These are phyloP conservation scores for Plantago coronopus DNA, from an alignment of 305 asterid genomes.

Conservation along the genomic window DNA sequence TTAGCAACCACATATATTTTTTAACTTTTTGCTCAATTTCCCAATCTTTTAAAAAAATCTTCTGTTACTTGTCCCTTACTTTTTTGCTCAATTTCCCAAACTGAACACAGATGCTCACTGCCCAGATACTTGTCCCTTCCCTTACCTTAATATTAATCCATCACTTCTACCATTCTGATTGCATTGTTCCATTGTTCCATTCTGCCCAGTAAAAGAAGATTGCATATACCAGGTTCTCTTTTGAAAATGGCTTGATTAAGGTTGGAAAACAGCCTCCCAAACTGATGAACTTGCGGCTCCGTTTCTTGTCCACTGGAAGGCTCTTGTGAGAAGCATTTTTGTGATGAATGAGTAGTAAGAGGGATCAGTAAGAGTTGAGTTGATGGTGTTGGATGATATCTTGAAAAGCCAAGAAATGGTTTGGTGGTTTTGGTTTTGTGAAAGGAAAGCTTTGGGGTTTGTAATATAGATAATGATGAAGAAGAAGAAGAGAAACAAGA, in stretches of 20 bases:
- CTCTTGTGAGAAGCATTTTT: constrained; percentile 50
- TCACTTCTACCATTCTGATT: too few relatives aligned
- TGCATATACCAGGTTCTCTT: constrained; percentile 70
- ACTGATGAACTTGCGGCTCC: constrained; percentile 38
- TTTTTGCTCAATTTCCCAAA: too few relatives aligned
- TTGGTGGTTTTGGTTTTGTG: constrained; percentile 23
- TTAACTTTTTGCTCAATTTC: too few relatives aligned
- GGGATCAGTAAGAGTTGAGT: constrained; percentile 6
- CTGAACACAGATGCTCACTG: too few relatives aligned
- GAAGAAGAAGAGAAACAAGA: constrained; percentile 28
- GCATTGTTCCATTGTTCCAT: too few relatives aligned
- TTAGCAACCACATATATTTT: too few relatives aligned
- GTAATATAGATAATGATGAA: constrained; percentile 23
- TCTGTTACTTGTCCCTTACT: too few relatives aligned
- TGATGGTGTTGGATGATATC: constrained; percentile 14
- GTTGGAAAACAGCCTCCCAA: constrained; percentile 81
- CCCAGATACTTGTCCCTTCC: too few relatives aligned
- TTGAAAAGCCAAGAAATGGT: constrained; percentile 16
- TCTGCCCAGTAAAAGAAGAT: neutral
- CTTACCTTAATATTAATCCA: too few relatives aligned
- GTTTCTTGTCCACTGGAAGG: constrained; percentile 32
- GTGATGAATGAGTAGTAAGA: constrained; percentile 19
- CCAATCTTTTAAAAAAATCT: too few relatives aligned
- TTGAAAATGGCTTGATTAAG: constrained; percentile 70
- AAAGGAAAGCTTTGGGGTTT: constrained; percentile 22